phyloP scores from a whole-genome alignment of 441 rosid species.

The Jatropha multifida region DNA sequence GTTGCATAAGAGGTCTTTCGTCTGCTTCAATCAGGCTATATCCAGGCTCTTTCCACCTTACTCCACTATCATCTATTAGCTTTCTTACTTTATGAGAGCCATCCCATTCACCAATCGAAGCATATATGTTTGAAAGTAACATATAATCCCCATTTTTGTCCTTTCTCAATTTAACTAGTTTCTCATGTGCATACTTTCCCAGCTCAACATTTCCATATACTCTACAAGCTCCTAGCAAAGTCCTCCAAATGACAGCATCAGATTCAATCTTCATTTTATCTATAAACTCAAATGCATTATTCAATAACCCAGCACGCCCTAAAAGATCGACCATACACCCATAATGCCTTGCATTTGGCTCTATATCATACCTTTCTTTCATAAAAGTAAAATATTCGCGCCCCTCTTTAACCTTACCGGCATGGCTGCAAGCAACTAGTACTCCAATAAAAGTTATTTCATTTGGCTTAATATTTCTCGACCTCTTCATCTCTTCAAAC shows the following conservation, averaged over 20 bases:
- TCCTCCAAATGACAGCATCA: constrained; percentile 60
- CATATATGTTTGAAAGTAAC: constrained; percentile 56
- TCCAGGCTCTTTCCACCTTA: constrained; percentile 54
- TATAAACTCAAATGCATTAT: constrained; percentile 49
- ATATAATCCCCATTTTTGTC: constrained; percentile 54
- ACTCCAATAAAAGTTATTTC: constrained; percentile 74
- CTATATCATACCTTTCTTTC: constrained; percentile 42
- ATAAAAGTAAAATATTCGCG: constrained; percentile 51
- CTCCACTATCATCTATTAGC: constrained; percentile 39
- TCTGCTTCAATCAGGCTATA: constrained; percentile 54
- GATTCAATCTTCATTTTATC: constrained; percentile 55
- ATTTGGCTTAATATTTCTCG: constrained; percentile 49
- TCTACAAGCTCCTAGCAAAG: constrained; percentile 55
- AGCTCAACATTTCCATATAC: constrained; percentile 52
- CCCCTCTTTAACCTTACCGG: constrained; percentile 60
- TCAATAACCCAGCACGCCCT: constrained; percentile 52
- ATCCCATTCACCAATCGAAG: constrained; percentile 60
- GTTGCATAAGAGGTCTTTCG: constrained; percentile 7
- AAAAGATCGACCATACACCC: constrained; percentile 64
- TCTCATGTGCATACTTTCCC: constrained; percentile 50
- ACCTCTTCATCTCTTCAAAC: constrained; percentile 48
- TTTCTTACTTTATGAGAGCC: constrained; percentile 43
- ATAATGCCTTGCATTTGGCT: constrained; percentile 51
- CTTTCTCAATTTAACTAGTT: constrained; percentile 40
- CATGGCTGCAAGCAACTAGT: constrained; percentile 74